Evolutionary conservation across 148 eudicot genomes (phyloP).

Genomic region (Rhododendron kiyosumense): DNA sequence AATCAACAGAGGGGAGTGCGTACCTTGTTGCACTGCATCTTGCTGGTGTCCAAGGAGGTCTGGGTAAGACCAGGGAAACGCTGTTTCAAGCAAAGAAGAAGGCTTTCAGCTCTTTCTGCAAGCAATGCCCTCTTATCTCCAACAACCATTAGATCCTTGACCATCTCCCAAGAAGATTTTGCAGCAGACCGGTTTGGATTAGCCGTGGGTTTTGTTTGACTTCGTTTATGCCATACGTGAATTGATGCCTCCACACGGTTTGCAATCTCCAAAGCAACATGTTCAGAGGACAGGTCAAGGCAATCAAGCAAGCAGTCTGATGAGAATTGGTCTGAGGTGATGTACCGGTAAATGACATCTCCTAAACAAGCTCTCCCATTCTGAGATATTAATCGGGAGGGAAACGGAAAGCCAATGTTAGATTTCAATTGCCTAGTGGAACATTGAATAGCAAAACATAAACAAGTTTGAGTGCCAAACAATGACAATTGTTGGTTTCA

Average conservation of each 20-base stretch:
- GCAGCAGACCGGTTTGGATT: slow-evolving; percentile 44
- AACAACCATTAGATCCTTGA: slow-evolving; percentile 64
- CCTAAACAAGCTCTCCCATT: slow-evolving; percentile 81
- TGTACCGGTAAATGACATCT: slow-evolving; percentile 70
- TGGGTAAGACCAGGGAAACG: slow-evolving; percentile 80
- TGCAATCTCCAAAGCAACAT: slow-evolving; percentile 70
- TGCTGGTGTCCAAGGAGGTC: slow-evolving; percentile 67
- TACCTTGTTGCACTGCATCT: slow-evolving; percentile 84
- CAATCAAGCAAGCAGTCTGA: slow-evolving; percentile 76
- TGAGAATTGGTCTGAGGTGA: slow-evolving; percentile 68
- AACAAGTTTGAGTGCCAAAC: not conserved
- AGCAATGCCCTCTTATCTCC: slow-evolving; percentile 69
- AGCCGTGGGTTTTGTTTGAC: slow-evolving; percentile 33
- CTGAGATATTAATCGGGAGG: slow-evolving; percentile 22
- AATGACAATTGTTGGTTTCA: not conserved
- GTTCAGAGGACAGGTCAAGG: slow-evolving; percentile 69
- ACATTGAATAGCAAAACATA: not conserved
- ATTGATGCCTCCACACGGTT: slow-evolving; percentile 82
- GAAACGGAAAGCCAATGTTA: not conserved
- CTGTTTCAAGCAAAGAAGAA: slow-evolving; percentile 65
- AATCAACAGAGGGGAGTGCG: not conserved
- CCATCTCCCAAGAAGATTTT: slow-evolving; percentile 77
- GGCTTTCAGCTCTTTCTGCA: slow-evolving; percentile 76
- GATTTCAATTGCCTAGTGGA: not conserved
- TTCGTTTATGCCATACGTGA: slow-evolving; percentile 62